Evolutionary conservation across 805 yeast genomes (phyloP), one percentile per base, ranked within the genome.

Genomic region (Clavispora vitiphila): DNA sequence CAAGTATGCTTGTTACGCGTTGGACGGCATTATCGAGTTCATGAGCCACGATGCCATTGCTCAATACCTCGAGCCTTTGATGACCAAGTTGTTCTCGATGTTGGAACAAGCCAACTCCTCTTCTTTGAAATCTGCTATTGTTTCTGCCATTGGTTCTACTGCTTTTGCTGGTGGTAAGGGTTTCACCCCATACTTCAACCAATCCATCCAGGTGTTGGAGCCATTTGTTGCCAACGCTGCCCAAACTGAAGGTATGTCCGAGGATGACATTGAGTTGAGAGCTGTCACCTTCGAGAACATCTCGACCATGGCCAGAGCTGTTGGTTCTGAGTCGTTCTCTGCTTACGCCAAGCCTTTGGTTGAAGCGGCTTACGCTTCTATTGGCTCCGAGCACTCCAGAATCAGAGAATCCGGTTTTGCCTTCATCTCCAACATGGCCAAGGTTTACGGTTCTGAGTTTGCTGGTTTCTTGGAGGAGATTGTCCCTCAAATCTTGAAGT

Each of bases 261-360:
- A 88, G 55, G 95, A 86, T 48, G 96, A 89, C 57, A 81, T 87
- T 50, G 96, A 89, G 67, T 78, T 93, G 56, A 80, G 95, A 64
- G 96, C 96, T 26, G 76, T 81, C 61, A 87, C 97, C 40, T 83
- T 93, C 53, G 99, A 93, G 71, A 85, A 93, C 58, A 78, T 93
- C 51, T 86, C 96, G 35, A 84, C 96, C 12, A 82, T 93, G 85
- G 97, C 96, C 42, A 80, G 90, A 64, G 97, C 99, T 42, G 97
- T 93, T 45, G 96, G 97, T 49, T 84, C 93, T 41, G 91, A 84
- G 54, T 73, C 88, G 0, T 93, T 93, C 69, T 78, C 86, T 32
- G 80, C 85, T 35, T 88, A 78, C 61, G 96, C 96, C 39, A 81
- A 82, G 59, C 91, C 96, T 20, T 76, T 90, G 61, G 86, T 89